Conservation (phyloP, 768 basidiomycete species). For the Leccinum ochraceum region DNA sequence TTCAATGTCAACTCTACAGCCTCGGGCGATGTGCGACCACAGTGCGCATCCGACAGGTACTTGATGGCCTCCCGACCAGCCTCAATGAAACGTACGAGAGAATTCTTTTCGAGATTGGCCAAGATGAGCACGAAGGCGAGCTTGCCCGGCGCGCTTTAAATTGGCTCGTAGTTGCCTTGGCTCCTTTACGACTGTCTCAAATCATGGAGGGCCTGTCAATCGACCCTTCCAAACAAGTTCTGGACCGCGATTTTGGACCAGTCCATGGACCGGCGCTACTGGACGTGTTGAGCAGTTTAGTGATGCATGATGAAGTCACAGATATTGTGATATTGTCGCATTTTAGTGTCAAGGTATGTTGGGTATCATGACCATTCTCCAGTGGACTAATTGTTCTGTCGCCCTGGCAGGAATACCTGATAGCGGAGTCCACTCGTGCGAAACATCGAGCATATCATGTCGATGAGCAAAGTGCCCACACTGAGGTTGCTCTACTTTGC, state of each 20-base stretch:
- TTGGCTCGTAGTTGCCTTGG: constrained; percentile 15
- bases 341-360: background rate
- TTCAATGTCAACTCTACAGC: constrained; percentile 13
- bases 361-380: too few species aligned
- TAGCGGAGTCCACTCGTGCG: background rate
- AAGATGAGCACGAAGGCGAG: background rate
- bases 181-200: constrained; percentile 5
- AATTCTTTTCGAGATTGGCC: background rate
- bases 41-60: constrained; percentile 3
- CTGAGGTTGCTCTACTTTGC: background rate
- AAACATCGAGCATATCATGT: background rate
- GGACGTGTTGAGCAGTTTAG: background rate
- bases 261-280: background rate
- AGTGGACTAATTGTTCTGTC: background rate
- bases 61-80: constrained; percentile 3
- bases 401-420: too few species aligned
- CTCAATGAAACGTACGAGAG: constrained; percentile 12
- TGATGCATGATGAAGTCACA: background rate
- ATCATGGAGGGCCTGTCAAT: constrained; percentile 12
- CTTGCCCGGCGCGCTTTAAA: constrained; percentile 2
- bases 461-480: background rate
- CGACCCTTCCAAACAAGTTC: background rate
- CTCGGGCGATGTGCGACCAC: constrained; percentile 4
- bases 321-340: background rate
- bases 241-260: constrained; percentile 1